Evolutionary conservation across 2,329 filamentous ascomycete genomes (phyloP), one percentile per base, ranked within the genome.

Genomic region (Fusarium pseudograminearum): DNA sequence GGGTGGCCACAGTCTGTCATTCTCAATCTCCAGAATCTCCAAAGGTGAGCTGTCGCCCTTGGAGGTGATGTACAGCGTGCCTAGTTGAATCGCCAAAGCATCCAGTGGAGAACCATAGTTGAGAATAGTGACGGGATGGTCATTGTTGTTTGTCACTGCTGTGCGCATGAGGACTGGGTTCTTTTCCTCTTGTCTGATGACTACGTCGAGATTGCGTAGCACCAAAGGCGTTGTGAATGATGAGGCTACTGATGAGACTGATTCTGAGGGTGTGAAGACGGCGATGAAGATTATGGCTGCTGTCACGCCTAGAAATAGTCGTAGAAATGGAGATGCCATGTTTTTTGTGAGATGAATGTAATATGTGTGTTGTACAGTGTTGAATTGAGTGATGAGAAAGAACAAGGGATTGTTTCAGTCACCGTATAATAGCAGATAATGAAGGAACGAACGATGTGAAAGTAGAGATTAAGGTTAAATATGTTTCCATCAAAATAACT

Each of bases 31-130:
- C 15, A 78, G 77, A 12, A 83, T 72, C 5, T 81, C 75, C 6
- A 84, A 56, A 7, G 81, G 78, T 24, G 62, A 40, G 7, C 72
- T 70, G 18, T 75, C 74, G 2, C 77, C 78, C 4, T 77, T 74
- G 5, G 79, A 80, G 4, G 76, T 81, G 64, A 85, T 77, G 34
- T 75, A 73, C 7, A 84, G 53, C n/a, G 82, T 72, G 11, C 83
- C 83, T 5, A 84, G 76, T 55, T 80, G 77, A 46, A 83, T 61
- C 0, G 79, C 82, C 18, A 82, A 53, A 0, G 77, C 74, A 66
- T 85, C 83, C n/a, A 85, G 75, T n/a, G 83, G 83, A 1, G 82
- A 82, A 50, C 80, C 76, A 77, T 83, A 85, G 5, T 71, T 74
- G 36, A 85, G 77, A 24, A 85, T 68, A 2, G 81, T 84, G 55